Evolutionary conservation across 2,329 filamentous ascomycete genomes (phyloP), one percentile per base, ranked within the genome.

Genomic region (Nemania diffusa): DNA sequence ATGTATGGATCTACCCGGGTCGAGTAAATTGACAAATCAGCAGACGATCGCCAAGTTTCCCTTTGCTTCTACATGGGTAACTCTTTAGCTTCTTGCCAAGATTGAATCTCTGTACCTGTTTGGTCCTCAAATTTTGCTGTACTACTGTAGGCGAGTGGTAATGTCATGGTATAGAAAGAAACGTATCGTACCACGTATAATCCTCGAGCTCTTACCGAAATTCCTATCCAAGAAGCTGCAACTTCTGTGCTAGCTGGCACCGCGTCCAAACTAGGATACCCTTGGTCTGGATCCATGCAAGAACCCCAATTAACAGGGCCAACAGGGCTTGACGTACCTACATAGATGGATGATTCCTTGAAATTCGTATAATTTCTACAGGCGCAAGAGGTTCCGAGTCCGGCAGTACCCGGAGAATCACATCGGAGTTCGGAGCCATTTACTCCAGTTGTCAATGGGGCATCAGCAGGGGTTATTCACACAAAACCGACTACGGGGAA

Each of bases 1-100:
- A 27, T 27, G 17, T 37, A 37, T 13, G 15, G 20, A 50, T 24
- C 26, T n/a, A 44, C 40, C 1, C 17, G 1, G 27, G 29, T n/a
- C 27, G 20, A 17, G 26, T 34, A 11, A 17, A 5, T 42, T 59
- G 44, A 60, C 57, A 52, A 60, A 60, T 60, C 57, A 52, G 17
- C 6, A 24, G 20, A 7, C 26, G 7, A 15, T 52, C 15, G n/a
- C 22, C 15, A 50, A 13, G 9, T 48, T 42, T 20, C 24, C 20
- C 27, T 20, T n/a, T 20, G 15, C n/a, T 9, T 15, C 15, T 27
- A 6, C 22, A 17, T 51, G 20, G 42, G 29, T 26, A 48, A 26
- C n/a, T 24, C 15, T n/a, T 13, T 37, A 32, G 29, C 42, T n/a
- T 50, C 29, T 15, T 58, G 22, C 44, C 56, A 34, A 50, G 42